These are phyloP conservation scores for Cynanchum wilfordii DNA, from an alignment of 257 asterid species.

Conservation along the genomic window DNA sequence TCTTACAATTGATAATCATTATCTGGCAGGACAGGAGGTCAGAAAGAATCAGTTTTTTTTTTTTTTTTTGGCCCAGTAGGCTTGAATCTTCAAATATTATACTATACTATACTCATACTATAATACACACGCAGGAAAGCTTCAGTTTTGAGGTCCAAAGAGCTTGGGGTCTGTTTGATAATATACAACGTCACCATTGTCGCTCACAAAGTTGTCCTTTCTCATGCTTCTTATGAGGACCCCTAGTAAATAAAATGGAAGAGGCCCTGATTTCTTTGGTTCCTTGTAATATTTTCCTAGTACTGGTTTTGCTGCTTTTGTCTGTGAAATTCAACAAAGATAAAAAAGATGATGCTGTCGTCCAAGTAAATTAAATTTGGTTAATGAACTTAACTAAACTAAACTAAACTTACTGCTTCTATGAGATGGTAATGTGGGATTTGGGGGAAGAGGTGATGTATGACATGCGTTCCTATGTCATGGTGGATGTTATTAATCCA, in stretches of 20 bases:
- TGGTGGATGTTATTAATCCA: constrained; percentile 91
- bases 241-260: constrained; percentile 62
- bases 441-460: constrained; percentile 94
- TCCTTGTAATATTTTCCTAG: constrained; percentile 72
- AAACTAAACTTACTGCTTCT: constrained; percentile 72
- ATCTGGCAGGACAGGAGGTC: constrained; percentile 17
- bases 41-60: constrained; percentile 13
- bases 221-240: constrained; percentile 55
- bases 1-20: constrained; percentile 2
- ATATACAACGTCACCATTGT: constrained; percentile 59
- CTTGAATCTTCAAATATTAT: background rate
- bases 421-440: constrained; percentile 80
- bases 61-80: background rate
- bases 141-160: constrained; percentile 26
- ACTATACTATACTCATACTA: no score
- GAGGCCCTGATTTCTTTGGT: constrained; percentile 70
- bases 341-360: no score
- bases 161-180: constrained; percentile 56
- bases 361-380: no score
- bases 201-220: constrained; percentile 71
- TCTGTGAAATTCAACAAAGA: constrained; percentile 60
- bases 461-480: constrained; percentile 86
- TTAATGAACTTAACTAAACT: no score
- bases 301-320: constrained; percentile 73
- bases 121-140: background rate